phyloP scores from a whole-genome alignment of 208 protist genomes.

The Leishmania amazonensis region DNA sequence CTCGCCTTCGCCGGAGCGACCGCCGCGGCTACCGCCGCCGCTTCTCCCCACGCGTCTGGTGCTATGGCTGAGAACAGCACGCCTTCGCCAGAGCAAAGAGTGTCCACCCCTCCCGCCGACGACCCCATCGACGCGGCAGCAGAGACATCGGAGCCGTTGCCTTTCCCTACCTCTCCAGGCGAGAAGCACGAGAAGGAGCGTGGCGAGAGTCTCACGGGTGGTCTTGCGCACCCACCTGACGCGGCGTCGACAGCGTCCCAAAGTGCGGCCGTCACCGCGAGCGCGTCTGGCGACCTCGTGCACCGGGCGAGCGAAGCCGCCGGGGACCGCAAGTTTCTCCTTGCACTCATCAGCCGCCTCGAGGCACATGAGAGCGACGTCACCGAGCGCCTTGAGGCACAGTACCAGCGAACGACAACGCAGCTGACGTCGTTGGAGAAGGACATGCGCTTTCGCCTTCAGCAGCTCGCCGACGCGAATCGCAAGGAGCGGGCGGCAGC shows the following conservation, averaged over 20 bases:
- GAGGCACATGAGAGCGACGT: constrained; percentile 57
- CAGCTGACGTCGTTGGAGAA: constrained; percentile 44
- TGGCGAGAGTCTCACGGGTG: not conserved
- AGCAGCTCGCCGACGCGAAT: constrained; percentile 38
- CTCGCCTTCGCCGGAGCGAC: not conserved
- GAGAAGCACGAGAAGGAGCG: not conserved
- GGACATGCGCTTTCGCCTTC: constrained; percentile 49
- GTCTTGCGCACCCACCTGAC: not conserved
- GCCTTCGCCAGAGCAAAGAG: not conserved
- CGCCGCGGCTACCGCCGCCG: not conserved
- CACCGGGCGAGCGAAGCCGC: constrained; percentile 24
- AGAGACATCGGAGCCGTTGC: not conserved
- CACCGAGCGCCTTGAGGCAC: constrained; percentile 55
- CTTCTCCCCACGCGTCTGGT: not conserved
- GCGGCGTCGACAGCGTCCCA: not conserved
- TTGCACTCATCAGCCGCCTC: constrained; percentile 43
- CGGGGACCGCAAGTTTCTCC: constrained; percentile 44
- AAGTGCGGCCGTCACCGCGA: not conserved
- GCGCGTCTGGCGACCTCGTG: constrained; percentile 1
- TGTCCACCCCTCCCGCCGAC: not conserved
- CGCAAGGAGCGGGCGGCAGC: constrained; percentile 24
- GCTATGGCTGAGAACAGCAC: not conserved
- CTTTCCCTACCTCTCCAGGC: not conserved
- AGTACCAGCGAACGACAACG: constrained; percentile 52
- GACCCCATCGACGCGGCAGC: not conserved